These are phyloP conservation scores for Mallotus japonicus DNA, from an alignment of 441 rosid genomes.

Conservation along the genomic window DNA sequence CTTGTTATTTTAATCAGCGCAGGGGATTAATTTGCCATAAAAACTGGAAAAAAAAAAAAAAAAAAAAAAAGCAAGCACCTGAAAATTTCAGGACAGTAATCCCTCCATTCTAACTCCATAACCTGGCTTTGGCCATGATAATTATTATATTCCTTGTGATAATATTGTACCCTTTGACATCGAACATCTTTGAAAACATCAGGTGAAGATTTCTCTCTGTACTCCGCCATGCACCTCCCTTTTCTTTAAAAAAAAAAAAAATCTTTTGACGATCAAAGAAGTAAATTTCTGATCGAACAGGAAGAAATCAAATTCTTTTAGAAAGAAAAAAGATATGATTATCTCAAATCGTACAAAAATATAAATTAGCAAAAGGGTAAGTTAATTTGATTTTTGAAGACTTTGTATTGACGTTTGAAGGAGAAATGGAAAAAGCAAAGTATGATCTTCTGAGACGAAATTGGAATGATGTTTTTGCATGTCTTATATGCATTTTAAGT, in stretches of 20 bases:
- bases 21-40: no score
- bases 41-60: no score
- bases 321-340: neutral
- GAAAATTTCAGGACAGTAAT: constrained; percentile 57
- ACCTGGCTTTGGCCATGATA: constrained; percentile 11
- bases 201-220: constrained; percentile 22
- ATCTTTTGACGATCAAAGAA: no score
- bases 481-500: neutral
- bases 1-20: no score
- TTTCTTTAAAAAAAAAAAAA: no score
- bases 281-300: no score
- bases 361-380: neutral
- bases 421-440: neutral
- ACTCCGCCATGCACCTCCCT: constrained; percentile 23
- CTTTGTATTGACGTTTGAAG: neutral
- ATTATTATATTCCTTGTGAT: constrained; percentile 13
- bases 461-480: neutral
- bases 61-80: constrained; percentile 27
- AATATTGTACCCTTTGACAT: constrained; percentile 29
- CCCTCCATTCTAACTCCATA: constrained; percentile 50
- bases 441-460: neutral
- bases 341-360: neutral
- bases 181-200: constrained; percentile 32
- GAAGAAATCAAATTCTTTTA: no score
- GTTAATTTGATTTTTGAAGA: neutral